These are phyloP conservation scores for Fistulifera pelliculosa DNA, from an alignment of 108 stramenopile species.

Conservation along the genomic window DNA sequence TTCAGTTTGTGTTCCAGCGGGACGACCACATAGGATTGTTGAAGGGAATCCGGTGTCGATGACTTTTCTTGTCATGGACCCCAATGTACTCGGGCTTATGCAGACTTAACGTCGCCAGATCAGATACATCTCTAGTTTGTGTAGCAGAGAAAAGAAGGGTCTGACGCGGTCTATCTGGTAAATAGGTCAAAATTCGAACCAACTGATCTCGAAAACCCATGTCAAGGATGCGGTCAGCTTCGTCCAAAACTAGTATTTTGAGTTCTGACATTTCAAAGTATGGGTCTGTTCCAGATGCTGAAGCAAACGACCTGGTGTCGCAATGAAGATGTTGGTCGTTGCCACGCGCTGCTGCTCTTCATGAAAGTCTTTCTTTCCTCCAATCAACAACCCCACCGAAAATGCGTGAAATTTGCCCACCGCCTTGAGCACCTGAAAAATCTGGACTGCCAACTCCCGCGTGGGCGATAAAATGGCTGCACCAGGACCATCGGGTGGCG, in stretches of 20 bases:
- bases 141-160: constrained; percentile 98
- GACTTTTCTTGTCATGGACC: constrained; percentile 85
- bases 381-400: constrained; percentile 91
- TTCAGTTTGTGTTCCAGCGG: constrained; percentile 90
- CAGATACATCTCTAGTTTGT: constrained; percentile 93
- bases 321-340: constrained; percentile 88
- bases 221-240: constrained; percentile 97
- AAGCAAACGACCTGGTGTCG: constrained; percentile 93
- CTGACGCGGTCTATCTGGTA: constrained; percentile 76
- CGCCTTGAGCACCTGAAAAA: constrained; percentile 86
- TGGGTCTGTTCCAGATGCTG: constrained; percentile 98
- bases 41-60: constrained; percentile 76
- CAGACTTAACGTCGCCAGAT: constrained; percentile 90
- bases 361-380: constrained; percentile 93
- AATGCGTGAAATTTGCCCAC: constrained; percentile 85
- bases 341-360: constrained; percentile 80
- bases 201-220: constrained; percentile 97
- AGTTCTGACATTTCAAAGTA: constrained; percentile 84
- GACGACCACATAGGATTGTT: constrained; percentile 85
- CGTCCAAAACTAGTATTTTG: constrained; percentile 92
- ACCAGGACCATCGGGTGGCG: constrained; percentile 83
- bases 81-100: constrained; percentile 89
- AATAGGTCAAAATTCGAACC: constrained; percentile 83
- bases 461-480: constrained; percentile 95
- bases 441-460: constrained; percentile 99